phyloP scores from a whole-genome alignment of 306 rosid genomes.

The apple (Malus domestica) region DNA sequence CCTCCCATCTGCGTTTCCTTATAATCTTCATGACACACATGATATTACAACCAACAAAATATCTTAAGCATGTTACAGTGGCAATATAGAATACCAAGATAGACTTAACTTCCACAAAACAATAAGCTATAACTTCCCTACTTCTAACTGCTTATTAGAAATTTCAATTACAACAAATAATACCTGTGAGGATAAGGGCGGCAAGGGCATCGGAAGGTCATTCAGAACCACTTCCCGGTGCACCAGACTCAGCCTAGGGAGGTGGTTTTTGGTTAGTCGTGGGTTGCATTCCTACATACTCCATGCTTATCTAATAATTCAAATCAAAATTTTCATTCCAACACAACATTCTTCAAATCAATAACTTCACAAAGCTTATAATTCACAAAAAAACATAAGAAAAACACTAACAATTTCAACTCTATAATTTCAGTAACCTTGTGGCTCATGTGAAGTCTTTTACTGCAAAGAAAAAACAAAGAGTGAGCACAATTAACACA shows the following conservation, averaged over 20 bases:
- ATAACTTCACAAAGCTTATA: not conserved
- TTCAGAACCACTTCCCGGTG: constrained; percentile 26
- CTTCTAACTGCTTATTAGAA: not conserved
- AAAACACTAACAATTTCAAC: not conserved
- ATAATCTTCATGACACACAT: constrained; percentile 50
- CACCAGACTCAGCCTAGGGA: constrained; percentile 26
- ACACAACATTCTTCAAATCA: not conserved
- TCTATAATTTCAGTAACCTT: too few species aligned
- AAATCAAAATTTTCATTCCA: not conserved
- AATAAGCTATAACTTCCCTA: not conserved
- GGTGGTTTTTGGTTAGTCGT: constrained; percentile 32
- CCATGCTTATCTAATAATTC: constrained; percentile 42
- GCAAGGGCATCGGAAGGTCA: constrained; percentile 59
- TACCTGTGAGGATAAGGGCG: constrained; percentile 50
- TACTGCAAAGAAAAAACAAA: too few species aligned
- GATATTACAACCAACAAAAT: not conserved
- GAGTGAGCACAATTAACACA: too few species aligned
- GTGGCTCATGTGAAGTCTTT: too few species aligned
- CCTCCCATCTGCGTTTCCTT: constrained; percentile 40
- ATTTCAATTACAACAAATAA: not conserved
- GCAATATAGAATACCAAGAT: too few species aligned
- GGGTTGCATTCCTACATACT: constrained; percentile 61
- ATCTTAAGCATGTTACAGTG: not conserved
- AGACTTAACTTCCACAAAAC: not conserved
- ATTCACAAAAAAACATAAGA: too few species aligned